Evolutionary conservation across 108 stramenopile species (phyloP), one percentile per base, ranked within the genome.

Genomic region (Skeletonema menzelii): DNA sequence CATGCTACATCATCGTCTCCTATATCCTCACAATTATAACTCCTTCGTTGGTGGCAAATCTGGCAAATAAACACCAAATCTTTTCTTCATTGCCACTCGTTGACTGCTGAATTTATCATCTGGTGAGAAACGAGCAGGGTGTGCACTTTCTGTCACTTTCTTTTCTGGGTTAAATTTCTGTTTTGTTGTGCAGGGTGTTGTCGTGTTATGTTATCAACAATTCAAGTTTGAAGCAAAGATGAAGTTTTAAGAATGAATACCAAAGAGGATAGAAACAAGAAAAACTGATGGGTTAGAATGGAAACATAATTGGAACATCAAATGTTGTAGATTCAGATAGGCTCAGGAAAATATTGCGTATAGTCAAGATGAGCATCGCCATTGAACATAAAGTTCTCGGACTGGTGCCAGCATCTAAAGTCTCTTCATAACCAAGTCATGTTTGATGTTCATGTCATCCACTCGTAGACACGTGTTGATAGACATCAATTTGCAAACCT

Each of bases 51-150:
- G 85, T 15, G 93, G 90, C 67, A 76, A 68, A 72, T 95, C 92
- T 31, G 98, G 98, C 57, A 97, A 91, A 73, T 99, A 96, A 56
- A 98, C 82, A 46, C 96, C 95, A 83, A 97, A 98, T 59, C 99
- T 83, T 74, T 97, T 98, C 86, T 99, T 99, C 65, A 86, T 92
- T 10, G 95, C 94, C 26, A 99, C 91, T 22, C 99, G 82, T 79
- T 99, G 97, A 63, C 85, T 49, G 49, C 93, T 95, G 82, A 98
- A 99, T 87, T 99, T 99, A 82, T 99, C 99, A 75, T 99, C 99
- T 0, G 99, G 99, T 63, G 95, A 96, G 82, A 99, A 99, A 60
- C 99, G 82, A 10, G 99, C 98, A 10, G 96, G 97, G 72, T 98
- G 96, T 20, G 96, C 97, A 67, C 92, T 92, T 76, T 95, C 89